phyloP scores from a whole-genome alignment of 2,329 filamentous ascomycete genomes.

The Stromatinia cepivora region DNA sequence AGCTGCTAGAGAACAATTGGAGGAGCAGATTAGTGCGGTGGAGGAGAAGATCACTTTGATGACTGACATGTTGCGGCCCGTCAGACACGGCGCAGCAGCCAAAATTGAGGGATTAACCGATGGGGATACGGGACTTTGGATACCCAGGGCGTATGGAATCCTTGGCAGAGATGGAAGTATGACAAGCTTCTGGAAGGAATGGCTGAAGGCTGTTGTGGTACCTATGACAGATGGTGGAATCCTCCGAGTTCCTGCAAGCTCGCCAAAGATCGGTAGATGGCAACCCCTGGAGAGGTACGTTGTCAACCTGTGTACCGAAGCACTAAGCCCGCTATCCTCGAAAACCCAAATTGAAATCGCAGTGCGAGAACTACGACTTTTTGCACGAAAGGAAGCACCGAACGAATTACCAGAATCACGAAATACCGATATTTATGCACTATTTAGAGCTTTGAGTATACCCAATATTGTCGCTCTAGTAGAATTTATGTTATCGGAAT shows the following conservation, averaged over 20 bases:
- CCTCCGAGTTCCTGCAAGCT: constrained; percentile 80
- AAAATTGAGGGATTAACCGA: constrained; percentile 97
- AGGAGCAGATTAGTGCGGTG: constrained; percentile 91
- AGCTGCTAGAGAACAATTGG: constrained; percentile 75
- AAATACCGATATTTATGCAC: constrained; percentile 86
- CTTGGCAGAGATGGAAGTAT: constrained; percentile 80
- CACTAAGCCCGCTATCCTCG: constrained; percentile 85
- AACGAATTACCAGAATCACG: constrained; percentile 93
- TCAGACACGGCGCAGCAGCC: constrained; percentile 90
- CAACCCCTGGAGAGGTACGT: constrained; percentile 96
- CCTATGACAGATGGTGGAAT: constrained; percentile 91
- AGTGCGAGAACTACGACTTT: constrained; percentile 84
- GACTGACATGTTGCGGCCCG: constrained; percentile 90
- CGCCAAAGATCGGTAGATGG: constrained; percentile 89
- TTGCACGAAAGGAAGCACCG: constrained; percentile 85
- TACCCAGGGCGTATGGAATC: constrained; percentile 88
- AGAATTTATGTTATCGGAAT: constrained; percentile 90
- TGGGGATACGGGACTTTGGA: constrained; percentile 94
- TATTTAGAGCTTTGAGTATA: constrained; percentile 87
- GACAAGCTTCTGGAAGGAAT: constrained; percentile 97
- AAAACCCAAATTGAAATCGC: constrained; percentile 94
- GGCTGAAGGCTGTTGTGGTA: constrained; percentile 89
- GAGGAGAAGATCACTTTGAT: constrained; percentile 97
- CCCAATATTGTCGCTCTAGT: constrained; percentile 91
- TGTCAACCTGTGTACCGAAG: constrained; percentile 93